Base-by-base conservation (phyloP, 2,329 filamentous ascomycete genomes). In the Drechslerella stenobrocha region DNA sequence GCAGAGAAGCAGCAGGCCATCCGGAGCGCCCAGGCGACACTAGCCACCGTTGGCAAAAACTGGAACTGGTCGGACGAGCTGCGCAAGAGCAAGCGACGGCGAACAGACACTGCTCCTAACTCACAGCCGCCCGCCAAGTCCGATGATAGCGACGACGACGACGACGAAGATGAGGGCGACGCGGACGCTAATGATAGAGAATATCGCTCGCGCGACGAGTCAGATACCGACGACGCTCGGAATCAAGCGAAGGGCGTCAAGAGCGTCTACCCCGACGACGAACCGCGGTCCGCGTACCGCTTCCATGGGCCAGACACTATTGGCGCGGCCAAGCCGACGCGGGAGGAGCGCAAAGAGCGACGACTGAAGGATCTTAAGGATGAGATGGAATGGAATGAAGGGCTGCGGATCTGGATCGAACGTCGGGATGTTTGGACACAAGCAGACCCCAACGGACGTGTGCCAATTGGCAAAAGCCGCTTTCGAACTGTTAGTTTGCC, bases 351-450 rank as follows among this genome's bases (percentile, higher is more conserved):
- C 7, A 61, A 58, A 23, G 56, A 34, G 13, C 56, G 64, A 7
- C 57, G 64, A 8, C 51, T 18, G 32, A 61, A 63, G 57, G 58
- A 64, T 15, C 40, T 71, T 18, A 65, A 71, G 34, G 71, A 66
- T 4, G 69, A 72, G 20, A 72, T 72, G 70, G 48, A 70, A 44
- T 71, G 71, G 64, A 73, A 73, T 32, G 64, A 69, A 7, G 72
- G 72, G 1, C 57, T 73, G 20, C 70, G 66, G 26, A 56, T 70
- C 26, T 73, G 69, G 67, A 37, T 71, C 18, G 70, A 70, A 15
- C 66, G 71, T 9, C 63, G 72, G 22, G 72, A 73, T 60, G 61
- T 72, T 6, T 73, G 72, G 72, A 73, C 71, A 13, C 60, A 64
- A 26, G 72, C 72, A 3, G 71, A 72, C 46, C 65, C 69, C 26